Conservation (phyloP, 2,329 filamentous ascomycete species). For the Huntiella decipiens region DNA sequence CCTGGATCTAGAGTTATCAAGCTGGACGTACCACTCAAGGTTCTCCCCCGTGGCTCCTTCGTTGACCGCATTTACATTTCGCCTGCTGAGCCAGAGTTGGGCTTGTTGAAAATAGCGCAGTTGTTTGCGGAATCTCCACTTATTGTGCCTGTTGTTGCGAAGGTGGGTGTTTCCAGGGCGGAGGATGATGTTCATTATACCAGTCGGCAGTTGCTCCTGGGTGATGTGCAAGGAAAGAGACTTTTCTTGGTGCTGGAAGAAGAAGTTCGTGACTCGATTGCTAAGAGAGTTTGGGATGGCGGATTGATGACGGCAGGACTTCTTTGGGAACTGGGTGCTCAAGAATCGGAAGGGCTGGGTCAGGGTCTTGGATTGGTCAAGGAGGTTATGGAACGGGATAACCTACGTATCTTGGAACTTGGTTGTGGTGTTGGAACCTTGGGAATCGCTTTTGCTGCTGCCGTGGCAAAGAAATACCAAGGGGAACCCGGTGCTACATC, state of each 20-base stretch:
- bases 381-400: conserved; percentile 1
- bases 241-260: conserved; percentile 24
- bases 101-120: conserved; percentile 8
- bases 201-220: conserved; percentile 9
- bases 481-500: not conserved
- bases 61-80: conserved; percentile 11
- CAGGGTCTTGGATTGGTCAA: not conserved
- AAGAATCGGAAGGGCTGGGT: not conserved
- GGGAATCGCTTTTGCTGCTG: conserved; percentile 28
- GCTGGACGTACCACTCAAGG: conserved; percentile 11
- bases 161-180: conserved; percentile 1
- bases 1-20: conserved; percentile 24
- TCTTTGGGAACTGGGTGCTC: conserved; percentile 13
- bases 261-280: conserved; percentile 40
- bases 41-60: conserved; percentile 10
- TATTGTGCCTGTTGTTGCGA: conserved; percentile 10
- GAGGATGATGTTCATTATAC: conserved; percentile 7
- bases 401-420: conserved; percentile 27
- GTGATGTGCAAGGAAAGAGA: conserved; percentile 10
- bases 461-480: conserved; percentile 16
- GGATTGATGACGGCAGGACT: conserved; percentile 28
- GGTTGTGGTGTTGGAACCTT: conserved; percentile 38
- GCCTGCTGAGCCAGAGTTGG: conserved; percentile 7
- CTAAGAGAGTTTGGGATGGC: conserved; percentile 39
- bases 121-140: conserved; percentile 8